Conservation (phyloP, 1,284 basidiomycete genomes). For the Ustanciosporium gigantosporum region DNA sequence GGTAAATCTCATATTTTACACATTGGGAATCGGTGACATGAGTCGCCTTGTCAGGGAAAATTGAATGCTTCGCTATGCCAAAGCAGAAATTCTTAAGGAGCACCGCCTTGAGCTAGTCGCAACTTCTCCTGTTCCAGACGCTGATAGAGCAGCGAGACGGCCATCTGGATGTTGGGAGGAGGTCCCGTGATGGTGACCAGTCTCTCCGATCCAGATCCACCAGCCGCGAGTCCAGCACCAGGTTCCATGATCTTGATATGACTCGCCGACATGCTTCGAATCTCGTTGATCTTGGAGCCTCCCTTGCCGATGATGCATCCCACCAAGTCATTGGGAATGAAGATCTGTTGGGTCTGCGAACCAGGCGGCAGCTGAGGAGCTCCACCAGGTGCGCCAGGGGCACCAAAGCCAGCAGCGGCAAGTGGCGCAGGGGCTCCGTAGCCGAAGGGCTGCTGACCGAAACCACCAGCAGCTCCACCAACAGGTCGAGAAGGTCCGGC, state of each 20-base stretch:
- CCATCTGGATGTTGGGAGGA: conserved; percentile 92
- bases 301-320: conserved; percentile 99
- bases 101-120: conserved; percentile 42
- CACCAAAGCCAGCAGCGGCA: conserved; percentile 14
- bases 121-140: conserved; percentile 61
- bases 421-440: conserved; percentile 17
- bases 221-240: conserved; percentile 57
- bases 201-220: conserved; percentile 62
- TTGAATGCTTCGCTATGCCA: no score
- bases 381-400: conserved; percentile 12
- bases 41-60: no score
- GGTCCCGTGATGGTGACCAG: conserved; percentile 69
- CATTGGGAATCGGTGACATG: no score
- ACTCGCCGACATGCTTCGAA: conserved; percentile 87
- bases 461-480: conserved; percentile 8
- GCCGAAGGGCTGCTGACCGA: conserved; percentile 23
- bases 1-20: no score
- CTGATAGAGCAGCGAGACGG: conserved; percentile 88
- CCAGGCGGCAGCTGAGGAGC: conserved; percentile 65
- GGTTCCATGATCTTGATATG: conserved; percentile 99
- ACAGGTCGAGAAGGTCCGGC: conserved; percentile 24
- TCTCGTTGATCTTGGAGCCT: conserved; percentile 98
- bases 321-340: conserved; percentile 95
- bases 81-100: conserved; percentile 7
- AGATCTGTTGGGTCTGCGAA: conserved; percentile 95